Percentiles rank a stretch among this genome's conserved stretches.
Evolutionary conservation across 768 basidiomycete genomes (phyloP).

Genomic region (Russula abietina): DNA sequence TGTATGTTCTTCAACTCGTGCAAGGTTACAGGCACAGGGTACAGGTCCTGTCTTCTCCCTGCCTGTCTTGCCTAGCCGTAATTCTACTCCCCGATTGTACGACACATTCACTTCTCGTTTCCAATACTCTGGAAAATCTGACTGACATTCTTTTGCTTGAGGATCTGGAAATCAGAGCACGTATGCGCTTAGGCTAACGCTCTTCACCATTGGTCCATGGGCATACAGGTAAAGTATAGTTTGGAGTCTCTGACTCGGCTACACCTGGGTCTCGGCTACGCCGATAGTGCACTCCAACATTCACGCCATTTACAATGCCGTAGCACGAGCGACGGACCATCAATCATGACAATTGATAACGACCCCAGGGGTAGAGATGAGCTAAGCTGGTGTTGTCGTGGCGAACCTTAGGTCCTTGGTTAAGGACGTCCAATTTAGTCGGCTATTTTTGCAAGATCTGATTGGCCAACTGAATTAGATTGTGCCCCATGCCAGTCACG

Average conservation of each 20-base stretch:
- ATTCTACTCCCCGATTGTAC: background rate
- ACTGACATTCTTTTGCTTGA: conserved; percentile 28
- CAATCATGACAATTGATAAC: too few species aligned
- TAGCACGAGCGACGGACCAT: too few species aligned
- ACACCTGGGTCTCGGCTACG: background rate
- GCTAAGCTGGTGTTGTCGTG: too few species aligned
- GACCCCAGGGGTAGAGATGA: too few species aligned
- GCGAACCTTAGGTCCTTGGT: too few species aligned
- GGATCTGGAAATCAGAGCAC: conserved; percentile 24
- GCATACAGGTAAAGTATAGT: background rate
- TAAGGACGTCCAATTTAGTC: too few species aligned
- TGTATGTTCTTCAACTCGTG: background rate
- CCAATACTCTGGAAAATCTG: background rate
- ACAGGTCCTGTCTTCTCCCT: too few species aligned
- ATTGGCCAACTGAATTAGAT: too few species aligned
- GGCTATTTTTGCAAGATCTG: too few species aligned
- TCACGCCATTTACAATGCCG: background rate
- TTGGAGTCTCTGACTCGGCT: background rate
- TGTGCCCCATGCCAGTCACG: too few species aligned
- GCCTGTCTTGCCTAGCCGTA: too few species aligned
- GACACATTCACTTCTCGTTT: background rate
- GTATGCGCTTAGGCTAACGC: too few species aligned
- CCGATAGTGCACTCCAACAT: background rate
- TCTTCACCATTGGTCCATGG: background rate
- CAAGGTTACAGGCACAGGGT: background rate